Evolutionary conservation across 2,329 filamentous ascomycete genomes (phyloP).

Genomic region (Calonectria hongkongensis): DNA sequence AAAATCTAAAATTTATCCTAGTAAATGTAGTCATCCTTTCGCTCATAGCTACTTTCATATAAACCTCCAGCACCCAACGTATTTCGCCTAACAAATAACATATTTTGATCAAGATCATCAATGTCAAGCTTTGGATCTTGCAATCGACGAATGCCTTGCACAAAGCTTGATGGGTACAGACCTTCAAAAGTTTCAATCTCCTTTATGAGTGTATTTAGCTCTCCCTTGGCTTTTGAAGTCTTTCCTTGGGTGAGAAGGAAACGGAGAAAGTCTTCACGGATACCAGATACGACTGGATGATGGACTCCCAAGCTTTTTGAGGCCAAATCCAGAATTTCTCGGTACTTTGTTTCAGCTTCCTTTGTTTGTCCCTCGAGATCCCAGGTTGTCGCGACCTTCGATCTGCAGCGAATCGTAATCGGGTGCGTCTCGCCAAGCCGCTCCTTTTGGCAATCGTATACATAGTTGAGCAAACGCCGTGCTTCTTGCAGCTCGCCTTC

Average conservation of each 20-base stretch:
- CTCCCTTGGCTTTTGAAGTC: neutral
- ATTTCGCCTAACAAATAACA: neutral
- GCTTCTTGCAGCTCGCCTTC: conserved; percentile 1
- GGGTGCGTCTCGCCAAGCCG: neutral
- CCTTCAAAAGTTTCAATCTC: neutral
- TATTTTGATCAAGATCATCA: neutral
- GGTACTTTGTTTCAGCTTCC: neutral
- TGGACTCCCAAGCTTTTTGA: neutral
- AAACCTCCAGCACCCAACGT: neutral
- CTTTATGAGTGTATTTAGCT: neutral
- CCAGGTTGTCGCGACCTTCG: neutral
- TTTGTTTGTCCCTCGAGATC: neutral
- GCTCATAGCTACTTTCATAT: neutral
- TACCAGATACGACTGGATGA: neutral
- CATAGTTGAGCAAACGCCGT: neutral
- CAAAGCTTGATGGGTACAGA: neutral
- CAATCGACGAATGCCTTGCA: neutral
- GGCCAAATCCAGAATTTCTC: neutral
- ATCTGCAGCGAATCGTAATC: neutral
- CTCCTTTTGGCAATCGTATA: neutral
- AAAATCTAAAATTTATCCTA: too few species aligned
- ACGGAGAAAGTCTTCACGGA: neutral
- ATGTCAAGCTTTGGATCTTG: neutral
- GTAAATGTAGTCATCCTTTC: neutral
- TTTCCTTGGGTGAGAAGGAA: neutral